These are phyloP conservation scores for Solanum rostratum DNA, from an alignment of 257 asterid species.

Conservation along the genomic window DNA sequence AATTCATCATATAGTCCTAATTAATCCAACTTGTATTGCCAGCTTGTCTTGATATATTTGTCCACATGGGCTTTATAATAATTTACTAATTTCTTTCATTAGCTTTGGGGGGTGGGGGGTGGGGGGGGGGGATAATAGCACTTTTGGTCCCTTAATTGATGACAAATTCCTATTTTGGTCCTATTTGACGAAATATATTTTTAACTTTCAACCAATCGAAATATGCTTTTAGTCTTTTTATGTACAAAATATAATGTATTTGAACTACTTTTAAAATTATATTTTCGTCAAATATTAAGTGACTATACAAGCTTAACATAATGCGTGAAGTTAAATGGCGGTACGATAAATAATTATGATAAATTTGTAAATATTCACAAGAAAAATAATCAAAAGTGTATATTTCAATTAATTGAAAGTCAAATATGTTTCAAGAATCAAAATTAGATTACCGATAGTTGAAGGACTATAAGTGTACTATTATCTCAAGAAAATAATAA, in stretches of 20 bases:
- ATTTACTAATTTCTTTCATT: background rate
- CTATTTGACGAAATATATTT: background rate
- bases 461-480: background rate
- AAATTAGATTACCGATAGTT: background rate
- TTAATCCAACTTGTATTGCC: background rate
- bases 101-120: background rate
- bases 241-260: background rate
- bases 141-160: background rate
- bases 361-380: background rate
- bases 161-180: background rate
- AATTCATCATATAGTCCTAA: background rate
- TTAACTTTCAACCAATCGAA: background rate
- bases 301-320: background rate
- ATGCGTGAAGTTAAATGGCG: background rate
- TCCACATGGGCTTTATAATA: background rate
- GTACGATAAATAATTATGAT: accelerated
- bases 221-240: background rate
- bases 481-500: background rate
- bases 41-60: background rate
- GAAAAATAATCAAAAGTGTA: background rate
- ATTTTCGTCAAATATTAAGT: background rate
- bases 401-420: background rate
- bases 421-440: background rate
- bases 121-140: background rate
- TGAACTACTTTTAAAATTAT: background rate